These are phyloP conservation scores for Smittium mucronatum DNA, from an alignment of 371 early-diverging fungal genomes.

Conservation along the genomic window DNA sequence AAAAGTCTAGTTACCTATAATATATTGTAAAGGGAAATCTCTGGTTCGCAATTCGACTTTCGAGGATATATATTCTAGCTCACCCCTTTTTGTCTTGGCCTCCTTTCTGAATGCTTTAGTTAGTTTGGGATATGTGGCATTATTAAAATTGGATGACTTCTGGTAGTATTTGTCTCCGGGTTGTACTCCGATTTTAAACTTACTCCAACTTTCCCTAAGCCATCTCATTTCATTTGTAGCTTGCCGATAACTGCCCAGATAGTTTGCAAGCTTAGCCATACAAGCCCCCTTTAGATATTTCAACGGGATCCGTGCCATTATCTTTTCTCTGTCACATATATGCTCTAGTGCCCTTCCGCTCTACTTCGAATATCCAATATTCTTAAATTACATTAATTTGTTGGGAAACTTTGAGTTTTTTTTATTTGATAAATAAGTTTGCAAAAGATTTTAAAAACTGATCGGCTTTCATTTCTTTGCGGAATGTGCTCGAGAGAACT, in stretches of 20 bases:
- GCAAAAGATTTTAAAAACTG: not conserved
- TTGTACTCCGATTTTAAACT: not conserved
- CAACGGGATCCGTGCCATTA: too few relatives aligned
- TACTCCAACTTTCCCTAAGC: not conserved
- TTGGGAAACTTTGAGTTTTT: too few relatives aligned
- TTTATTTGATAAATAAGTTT: too few relatives aligned
- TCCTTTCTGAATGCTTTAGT: not conserved
- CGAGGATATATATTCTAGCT: not conserved
- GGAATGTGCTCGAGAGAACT: not conserved
- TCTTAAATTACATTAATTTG: too few relatives aligned
- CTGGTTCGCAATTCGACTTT: not conserved
- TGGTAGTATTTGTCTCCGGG: not conserved
- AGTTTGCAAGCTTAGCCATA: not conserved
- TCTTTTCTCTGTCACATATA: too few relatives aligned
- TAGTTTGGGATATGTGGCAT: too few relatives aligned
- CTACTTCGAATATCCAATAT: too few relatives aligned
- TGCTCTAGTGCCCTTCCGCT: too few relatives aligned
- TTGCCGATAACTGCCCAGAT: not conserved
- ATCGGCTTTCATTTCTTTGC: not conserved
- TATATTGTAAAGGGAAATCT: not conserved
- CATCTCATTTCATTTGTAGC: not conserved
- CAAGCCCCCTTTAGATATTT: too few relatives aligned
- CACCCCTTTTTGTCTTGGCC: not conserved
- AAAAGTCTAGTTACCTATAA: not conserved
- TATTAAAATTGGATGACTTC: too few relatives aligned